Evolutionary conservation across 2,329 filamentous ascomycete genomes (phyloP).

Genomic region (Alternaria metachromatica): DNA sequence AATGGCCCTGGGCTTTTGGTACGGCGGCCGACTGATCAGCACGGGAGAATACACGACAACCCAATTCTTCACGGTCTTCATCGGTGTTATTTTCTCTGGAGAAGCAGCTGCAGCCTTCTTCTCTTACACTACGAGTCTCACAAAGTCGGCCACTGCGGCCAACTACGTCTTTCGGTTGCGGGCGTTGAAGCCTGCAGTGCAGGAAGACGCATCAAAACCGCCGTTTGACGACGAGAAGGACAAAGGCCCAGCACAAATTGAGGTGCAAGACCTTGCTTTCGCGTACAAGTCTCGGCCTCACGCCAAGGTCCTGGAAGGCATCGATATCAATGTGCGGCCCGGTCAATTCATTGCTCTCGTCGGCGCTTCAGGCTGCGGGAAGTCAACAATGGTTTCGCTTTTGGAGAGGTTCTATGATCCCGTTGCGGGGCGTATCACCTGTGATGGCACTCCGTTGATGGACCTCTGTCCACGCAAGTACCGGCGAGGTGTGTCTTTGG

Average conservation of each 20-base stretch:
- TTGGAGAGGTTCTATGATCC: conserved; percentile 96
- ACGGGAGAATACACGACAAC: conserved; percentile 68
- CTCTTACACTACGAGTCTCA: conserved; percentile 93
- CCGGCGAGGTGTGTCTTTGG: conserved; percentile 81
- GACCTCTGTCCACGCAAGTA: conserved; percentile 80
- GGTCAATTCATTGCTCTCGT: conserved; percentile 89
- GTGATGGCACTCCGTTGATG: conserved; percentile 82
- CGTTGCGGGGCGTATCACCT: conserved; percentile 75
- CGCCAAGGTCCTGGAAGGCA: conserved; percentile 80
- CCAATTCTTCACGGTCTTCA: conserved; percentile 92
- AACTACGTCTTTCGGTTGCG: conserved; percentile 57
- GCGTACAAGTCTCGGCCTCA: conserved; percentile 81
- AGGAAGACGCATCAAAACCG: conserved; percentile 44
- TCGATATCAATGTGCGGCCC: conserved; percentile 70
- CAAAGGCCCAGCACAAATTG: conserved; percentile 41
- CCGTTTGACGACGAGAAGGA: conserved; percentile 42
- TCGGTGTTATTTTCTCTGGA: conserved; percentile 49
- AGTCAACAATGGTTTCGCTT: conserved; percentile 89
- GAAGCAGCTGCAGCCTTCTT: conserved; percentile 86
- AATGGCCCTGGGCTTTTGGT: conserved; percentile 48
- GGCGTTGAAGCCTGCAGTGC: conserved; percentile 45
- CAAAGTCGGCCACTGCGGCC: conserved; percentile 90
- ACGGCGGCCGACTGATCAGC: conserved; percentile 45
- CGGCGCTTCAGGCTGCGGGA: conserved; percentile 90
- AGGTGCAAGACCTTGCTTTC: conserved; percentile 70